These are phyloP conservation scores for Hanseniaspora meyeri DNA, from an alignment of 805 yeast genomes.

Conservation along the genomic window DNA sequence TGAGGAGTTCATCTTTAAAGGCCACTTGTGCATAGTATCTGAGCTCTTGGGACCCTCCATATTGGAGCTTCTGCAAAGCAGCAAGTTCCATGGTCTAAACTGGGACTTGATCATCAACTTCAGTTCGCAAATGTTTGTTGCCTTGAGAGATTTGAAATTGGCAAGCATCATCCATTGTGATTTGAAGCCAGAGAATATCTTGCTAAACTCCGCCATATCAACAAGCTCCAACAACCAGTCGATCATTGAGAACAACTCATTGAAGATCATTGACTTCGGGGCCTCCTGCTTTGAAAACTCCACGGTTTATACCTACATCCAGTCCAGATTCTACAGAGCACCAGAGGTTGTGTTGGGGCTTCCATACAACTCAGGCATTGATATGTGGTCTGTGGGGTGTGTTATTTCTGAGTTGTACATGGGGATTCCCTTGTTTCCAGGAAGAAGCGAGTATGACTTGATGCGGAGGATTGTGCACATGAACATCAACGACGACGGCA, in stretches of 20 bases:
- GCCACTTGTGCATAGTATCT: constrained; percentile 85
- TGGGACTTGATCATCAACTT: constrained; percentile 68
- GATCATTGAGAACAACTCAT: constrained; percentile 17
- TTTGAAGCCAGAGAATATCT: constrained; percentile 87
- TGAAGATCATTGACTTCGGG: constrained; percentile 92
- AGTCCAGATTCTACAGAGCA: constrained; percentile 82
- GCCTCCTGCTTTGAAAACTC: constrained; percentile 88
- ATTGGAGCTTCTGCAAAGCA: constrained; percentile 82
- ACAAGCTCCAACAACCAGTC: constrained; percentile 35
- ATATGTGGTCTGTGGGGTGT: constrained; percentile 96
- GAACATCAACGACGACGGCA: constrained; percentile 37
- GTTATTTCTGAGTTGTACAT: constrained; percentile 79
- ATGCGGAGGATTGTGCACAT: constrained; percentile 68
- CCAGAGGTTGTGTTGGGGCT: constrained; percentile 90
- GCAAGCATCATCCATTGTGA: constrained; percentile 89
- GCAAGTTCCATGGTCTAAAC: constrained; percentile 81
- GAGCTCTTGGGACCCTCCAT: constrained; percentile 79
- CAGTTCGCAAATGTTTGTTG: constrained; percentile 68
- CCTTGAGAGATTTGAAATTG: constrained; percentile 67
- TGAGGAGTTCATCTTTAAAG: constrained; percentile 84
- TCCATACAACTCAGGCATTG: constrained; percentile 85
- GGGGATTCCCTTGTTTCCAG: constrained; percentile 91
- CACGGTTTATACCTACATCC: constrained; percentile 81
- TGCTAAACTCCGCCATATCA: constrained; percentile 54
- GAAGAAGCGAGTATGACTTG: constrained; percentile 87